Evolutionary conservation across 139 green algal genomes (phyloP).

Genomic region (Micromonas commoda): DNA sequence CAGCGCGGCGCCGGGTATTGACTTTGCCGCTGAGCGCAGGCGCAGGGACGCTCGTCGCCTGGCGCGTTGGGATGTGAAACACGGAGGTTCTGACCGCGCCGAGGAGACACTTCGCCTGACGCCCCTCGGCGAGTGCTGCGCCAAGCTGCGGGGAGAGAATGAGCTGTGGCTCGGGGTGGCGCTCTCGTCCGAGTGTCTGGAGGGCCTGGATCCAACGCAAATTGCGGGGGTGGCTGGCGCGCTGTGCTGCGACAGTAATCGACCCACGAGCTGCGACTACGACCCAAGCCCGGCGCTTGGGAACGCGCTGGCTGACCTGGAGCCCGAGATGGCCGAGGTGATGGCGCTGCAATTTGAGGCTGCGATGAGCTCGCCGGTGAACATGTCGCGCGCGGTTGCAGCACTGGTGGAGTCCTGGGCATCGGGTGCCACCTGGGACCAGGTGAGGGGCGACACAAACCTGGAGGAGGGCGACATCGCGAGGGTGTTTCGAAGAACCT

Average conservation of each 20-base stretch:
- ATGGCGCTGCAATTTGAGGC: not conserved
- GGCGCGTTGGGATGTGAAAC: too few species aligned
- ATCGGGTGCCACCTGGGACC: constrained; percentile 2
- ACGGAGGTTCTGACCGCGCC: too few species aligned
- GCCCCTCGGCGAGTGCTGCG: constrained; percentile 15
- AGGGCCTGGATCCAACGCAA: not conserved
- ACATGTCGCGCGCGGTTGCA: not conserved
- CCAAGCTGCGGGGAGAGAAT: constrained; percentile 16
- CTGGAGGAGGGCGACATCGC: constrained; percentile 29
- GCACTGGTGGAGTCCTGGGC: constrained; percentile 19
- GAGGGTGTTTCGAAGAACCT: constrained; percentile 18
- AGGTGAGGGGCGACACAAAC: constrained; percentile 8
- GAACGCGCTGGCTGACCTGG: not conserved
- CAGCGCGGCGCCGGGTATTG: too few species aligned
- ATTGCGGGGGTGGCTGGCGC: constrained; percentile 10
- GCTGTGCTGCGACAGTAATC: constrained; percentile 6
- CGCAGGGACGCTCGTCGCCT: too few species aligned
- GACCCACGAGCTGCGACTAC: not conserved
- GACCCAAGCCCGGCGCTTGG: not conserved
- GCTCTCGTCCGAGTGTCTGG: not conserved
- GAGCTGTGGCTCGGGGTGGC: constrained; percentile 26
- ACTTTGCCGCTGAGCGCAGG: too few species aligned
- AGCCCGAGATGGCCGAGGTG: not conserved
- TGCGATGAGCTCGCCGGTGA: not conserved
- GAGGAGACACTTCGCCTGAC: not conserved